phyloP scores from a whole-genome alignment of 2,329 filamentous ascomycete genomes.

The Ascomycota sp. region DNA sequence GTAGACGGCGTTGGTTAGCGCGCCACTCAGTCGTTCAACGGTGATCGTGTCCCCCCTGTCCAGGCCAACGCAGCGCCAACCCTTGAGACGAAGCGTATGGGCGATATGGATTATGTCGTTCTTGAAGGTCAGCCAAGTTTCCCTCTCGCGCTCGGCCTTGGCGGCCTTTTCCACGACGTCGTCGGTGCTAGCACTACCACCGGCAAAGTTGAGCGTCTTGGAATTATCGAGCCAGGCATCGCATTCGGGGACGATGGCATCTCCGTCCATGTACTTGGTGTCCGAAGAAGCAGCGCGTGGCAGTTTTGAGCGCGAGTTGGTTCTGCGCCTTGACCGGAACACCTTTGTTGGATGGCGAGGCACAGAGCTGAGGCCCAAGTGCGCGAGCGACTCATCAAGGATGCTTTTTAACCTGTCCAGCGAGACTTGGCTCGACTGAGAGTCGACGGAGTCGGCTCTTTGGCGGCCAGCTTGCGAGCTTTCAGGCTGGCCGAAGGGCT shows the following conservation, averaged over 20 bases:
- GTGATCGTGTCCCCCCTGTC: conserved; percentile 47
- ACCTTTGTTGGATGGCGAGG: conserved; percentile 22
- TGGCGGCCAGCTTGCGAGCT: conserved; percentile 8
- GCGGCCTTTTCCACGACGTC: conserved; percentile 24
- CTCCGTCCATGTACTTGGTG: conserved; percentile 67
- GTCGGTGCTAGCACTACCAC: conserved; percentile 21
- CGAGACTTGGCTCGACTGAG: conserved; percentile 49
- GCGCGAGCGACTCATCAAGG: conserved; percentile 42
- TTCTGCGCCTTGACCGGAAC: conserved; percentile 19
- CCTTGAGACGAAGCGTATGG: conserved; percentile 76
- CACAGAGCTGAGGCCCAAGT: conserved; percentile 26
- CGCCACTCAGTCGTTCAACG: conserved; percentile 67
- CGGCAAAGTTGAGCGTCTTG: conserved; percentile 62
- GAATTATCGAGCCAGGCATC: conserved; percentile 77
- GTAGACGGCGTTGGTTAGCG: conserved; percentile 90
- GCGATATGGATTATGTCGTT: conserved; percentile 75
- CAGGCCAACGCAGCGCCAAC: conserved; percentile 69
- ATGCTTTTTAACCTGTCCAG: conserved; percentile 70
- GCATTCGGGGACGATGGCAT: conserved; percentile 64
- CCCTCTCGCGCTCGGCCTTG: conserved; percentile 48
- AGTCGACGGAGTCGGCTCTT: conserved; percentile 36
- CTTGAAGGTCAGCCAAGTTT: conserved; percentile 75
- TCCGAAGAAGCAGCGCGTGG: conserved; percentile 48
- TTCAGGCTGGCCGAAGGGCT: no score
- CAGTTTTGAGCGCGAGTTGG: conserved; percentile 14